Conservation (phyloP, 108 stramenopile species). For the Nitzschia inconspicua region DNA sequence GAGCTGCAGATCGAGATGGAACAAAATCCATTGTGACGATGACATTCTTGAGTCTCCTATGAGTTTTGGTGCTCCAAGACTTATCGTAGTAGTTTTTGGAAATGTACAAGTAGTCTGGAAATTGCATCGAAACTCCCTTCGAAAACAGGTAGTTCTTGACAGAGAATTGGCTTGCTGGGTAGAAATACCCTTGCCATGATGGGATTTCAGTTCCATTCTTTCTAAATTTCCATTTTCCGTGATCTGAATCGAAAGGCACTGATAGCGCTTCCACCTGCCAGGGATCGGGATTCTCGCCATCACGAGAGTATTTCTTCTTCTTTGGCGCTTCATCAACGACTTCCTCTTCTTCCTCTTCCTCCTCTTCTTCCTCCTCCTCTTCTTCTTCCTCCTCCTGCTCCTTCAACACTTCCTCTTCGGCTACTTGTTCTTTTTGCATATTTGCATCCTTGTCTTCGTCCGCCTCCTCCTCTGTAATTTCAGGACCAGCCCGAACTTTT, state of each 20-base stretch:
- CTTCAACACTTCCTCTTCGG: constrained; percentile 96
- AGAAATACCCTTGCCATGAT: constrained; percentile 87
- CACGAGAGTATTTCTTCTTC: constrained; percentile 94
- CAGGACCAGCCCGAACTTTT: constrained; percentile 47
- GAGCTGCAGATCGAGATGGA: constrained; percentile 56
- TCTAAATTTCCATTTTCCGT: constrained; percentile 31
- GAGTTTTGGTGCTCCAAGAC: constrained; percentile 91
- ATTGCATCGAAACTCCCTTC: constrained; percentile 63
- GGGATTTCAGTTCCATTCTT: constrained; percentile 19
- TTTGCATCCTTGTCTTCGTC: constrained; percentile 87
- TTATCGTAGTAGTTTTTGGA: constrained; percentile 96
- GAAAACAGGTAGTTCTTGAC: constrained; percentile 93
- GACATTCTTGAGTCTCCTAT: constrained; percentile 96
- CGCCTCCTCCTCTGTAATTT: constrained; percentile 61
- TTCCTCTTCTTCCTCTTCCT: constrained; percentile 93
- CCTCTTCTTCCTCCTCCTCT: constrained; percentile 92
- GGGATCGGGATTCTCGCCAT: constrained; percentile 92
- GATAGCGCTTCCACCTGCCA: constrained; percentile 88
- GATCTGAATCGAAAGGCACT: constrained; percentile 36
- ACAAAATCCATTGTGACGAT: constrained; percentile 94
- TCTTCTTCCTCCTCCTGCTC: constrained; percentile 96
- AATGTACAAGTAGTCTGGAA: constrained; percentile 83
- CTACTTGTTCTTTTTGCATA: constrained; percentile 91
- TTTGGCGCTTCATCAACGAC: constrained; percentile 89
- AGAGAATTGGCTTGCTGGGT: constrained; percentile 89